These are phyloP conservation scores for Brassica nigra DNA, from an alignment of 345 rosid species.

Conservation along the genomic window DNA sequence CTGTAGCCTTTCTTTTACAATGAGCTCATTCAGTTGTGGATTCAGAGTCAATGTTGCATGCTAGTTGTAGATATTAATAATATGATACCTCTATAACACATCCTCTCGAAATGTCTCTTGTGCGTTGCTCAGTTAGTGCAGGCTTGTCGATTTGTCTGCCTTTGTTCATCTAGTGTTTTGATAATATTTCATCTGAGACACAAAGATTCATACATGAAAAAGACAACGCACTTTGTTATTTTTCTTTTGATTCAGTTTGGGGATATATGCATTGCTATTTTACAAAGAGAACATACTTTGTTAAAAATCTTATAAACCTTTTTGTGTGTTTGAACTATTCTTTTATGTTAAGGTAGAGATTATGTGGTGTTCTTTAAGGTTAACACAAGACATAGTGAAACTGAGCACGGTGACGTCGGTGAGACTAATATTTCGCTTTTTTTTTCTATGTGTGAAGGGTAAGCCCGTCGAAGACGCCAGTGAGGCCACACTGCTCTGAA, in stretches of 20 bases:
- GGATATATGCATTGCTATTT: neutral
- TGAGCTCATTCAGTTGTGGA: neutral
- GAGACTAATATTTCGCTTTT: neutral
- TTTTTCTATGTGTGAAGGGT: conserved; percentile 54
- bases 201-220: neutral
- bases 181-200: neutral
- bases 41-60: neutral
- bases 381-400: neutral
- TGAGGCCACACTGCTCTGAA: conserved; percentile 61
- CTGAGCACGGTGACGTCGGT: neutral
- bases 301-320: neutral
- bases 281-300: neutral
- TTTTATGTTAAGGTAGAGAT: neutral
- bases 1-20: neutral
- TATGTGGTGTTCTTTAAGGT: neutral
- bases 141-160: neutral
- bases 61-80: neutral
- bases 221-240: neutral
- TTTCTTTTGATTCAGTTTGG: neutral
- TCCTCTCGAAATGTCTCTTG: neutral
- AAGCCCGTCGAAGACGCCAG: conserved; percentile 96
- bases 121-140: neutral
- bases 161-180: neutral
- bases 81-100: neutral
- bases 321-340: neutral